Evolutionary conservation across 305 asterid species (phyloP).

Genomic region (Fraxinus sp.): DNA sequence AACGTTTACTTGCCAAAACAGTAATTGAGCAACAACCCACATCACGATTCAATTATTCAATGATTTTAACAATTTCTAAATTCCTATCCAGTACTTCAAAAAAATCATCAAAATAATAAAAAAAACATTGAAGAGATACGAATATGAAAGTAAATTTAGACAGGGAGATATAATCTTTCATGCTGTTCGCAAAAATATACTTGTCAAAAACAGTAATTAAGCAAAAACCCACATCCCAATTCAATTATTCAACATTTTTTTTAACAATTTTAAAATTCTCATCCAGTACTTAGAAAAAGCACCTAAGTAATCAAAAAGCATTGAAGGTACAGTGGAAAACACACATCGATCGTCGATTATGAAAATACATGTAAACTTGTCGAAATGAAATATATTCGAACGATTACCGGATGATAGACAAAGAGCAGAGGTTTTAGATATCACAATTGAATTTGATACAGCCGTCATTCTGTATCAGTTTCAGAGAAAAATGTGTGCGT

Average conservation of each 20-base stretch:
- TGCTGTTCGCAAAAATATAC: background rate
- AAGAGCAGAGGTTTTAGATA: conserved; percentile 28
- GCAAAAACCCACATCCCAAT: background rate
- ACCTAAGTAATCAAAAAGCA: background rate
- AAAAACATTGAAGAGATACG: background rate
- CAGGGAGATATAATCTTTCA: background rate
- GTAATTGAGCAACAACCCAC: background rate
- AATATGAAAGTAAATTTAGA: background rate
- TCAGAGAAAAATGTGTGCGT: background rate
- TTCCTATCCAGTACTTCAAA: background rate
- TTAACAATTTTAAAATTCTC: background rate
- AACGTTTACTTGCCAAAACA: background rate
- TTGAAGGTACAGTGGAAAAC: background rate
- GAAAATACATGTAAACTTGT: background rate
- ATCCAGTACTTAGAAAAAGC: background rate
- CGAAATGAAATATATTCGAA: background rate
- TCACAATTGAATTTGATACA: conserved; percentile 36
- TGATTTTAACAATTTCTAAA: background rate
- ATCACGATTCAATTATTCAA: background rate
- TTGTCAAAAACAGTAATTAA: background rate
- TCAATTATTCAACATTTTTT: background rate
- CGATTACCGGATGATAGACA: conserved; percentile 40
- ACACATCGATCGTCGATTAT: background rate
- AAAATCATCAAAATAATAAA: background rate
- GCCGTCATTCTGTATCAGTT: conserved; percentile 32